Base-by-base conservation (phyloP, 129 eudicot species). In the Erigeron canadensis region DNA sequence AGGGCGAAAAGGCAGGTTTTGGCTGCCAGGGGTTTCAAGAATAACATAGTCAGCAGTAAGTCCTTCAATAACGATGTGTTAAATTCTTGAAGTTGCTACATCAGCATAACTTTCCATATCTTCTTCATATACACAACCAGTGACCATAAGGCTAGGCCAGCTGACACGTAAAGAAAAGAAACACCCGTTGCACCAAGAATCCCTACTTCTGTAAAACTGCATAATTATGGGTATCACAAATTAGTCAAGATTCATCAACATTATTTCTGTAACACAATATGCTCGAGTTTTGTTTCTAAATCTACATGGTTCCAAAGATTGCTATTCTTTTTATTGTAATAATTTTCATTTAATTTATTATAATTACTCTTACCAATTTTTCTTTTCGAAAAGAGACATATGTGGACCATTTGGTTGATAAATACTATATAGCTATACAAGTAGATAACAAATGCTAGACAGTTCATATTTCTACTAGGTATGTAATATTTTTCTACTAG, bases 141-240 rank as follows among this genome's bases (percentile, higher is more conserved):
- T 55, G 98, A 94, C 98, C 98, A 94, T 64, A 89, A 78, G 28
- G 98, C 89, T 45, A 94, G 84, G 78, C 88, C 79, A 1, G 97
- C 96, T 57, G 98, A 89, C 46, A 86, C 42, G 63, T 94, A 94
- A 17, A 94, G 93, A 58, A 87, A 82, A 40, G 72, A 70, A 39
- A 90, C 96, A 67, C 98, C 97, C 7, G 86, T 77, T 40, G 78
- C 86, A 9, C 72, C 71, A 13, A 86, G 81, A 61, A 83, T 57
- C 72, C 85, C 97, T 43, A 82, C 75, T 38, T 86, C 91, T 65
- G 81, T 72, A n/a, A 93, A 80, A 65, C 96, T 93, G 84, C 85
- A 73, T 70, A 17, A 64, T 65, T 75, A 64, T 18, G 39, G 44
- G 34, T n/a, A 50, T n/a, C 11, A 10, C 61, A 45, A 17, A 11